phyloP scores from a whole-genome alignment of 2,329 filamentous ascomycete species.

The Ascochyta fabae region DNA sequence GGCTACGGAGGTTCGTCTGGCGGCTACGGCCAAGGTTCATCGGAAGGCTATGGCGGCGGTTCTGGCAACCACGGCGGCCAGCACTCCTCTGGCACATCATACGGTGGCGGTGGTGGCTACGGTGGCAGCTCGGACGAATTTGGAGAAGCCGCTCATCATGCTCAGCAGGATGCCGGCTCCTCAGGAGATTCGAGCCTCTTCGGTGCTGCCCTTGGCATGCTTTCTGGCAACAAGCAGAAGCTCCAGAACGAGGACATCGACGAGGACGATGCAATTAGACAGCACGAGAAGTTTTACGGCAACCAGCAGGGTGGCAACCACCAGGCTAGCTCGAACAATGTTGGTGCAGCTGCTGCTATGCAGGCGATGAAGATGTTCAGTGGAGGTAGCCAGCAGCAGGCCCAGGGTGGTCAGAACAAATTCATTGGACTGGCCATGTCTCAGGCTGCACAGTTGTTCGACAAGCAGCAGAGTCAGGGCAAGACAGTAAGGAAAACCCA shows the following conservation, averaged over 20 bases:
- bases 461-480: conserved; percentile 63
- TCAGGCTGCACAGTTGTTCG: conserved; percentile 80
- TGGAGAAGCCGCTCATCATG: conserved; percentile 61
- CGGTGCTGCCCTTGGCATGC: conserved; percentile 61
- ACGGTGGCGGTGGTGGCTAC: conserved; percentile 51
- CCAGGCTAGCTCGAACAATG: conserved; percentile 53
- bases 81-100: conserved; percentile 51
- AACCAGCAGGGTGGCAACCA: conserved; percentile 50
- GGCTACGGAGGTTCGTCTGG: conserved; percentile 9
- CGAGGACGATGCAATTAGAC: conserved; percentile 70
- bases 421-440: conserved; percentile 88
- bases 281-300: conserved; percentile 78
- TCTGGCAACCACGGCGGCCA: conserved; percentile 35
- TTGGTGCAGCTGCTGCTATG: conserved; percentile 77
- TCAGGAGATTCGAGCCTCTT: conserved; percentile 62
- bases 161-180: conserved; percentile 60
- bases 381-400: conserved; percentile 54
- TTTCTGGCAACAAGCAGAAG: conserved; percentile 61
- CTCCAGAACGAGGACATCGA: conserved; percentile 62
- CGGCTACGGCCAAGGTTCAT: conserved; percentile 21
- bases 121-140: conserved; percentile 58
- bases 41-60: conserved; percentile 27
- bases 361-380: conserved; percentile 83
- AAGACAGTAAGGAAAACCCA: conserved; percentile 55
- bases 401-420: conserved; percentile 69